These are phyloP conservation scores for Kwoniella sp. DNA, from an alignment of 768 basidiomycete genomes.

Conservation along the genomic window DNA sequence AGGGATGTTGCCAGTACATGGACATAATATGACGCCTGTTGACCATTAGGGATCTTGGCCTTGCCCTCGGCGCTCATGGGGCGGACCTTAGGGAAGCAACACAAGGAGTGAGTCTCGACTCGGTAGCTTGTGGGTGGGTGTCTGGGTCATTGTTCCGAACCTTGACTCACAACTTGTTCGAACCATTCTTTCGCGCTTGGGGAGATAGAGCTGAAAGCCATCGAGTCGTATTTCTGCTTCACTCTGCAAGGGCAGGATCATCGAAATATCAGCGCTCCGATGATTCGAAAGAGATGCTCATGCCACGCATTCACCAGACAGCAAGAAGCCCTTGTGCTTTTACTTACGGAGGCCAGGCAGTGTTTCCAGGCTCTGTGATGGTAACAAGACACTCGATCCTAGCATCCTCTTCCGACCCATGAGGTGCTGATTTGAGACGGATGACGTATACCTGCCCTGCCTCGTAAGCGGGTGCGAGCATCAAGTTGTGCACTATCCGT, in stretches of 20 bases:
- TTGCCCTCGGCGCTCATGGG: not conserved
- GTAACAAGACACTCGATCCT: not conserved
- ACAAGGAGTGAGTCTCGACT: too few species aligned
- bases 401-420: not conserved
- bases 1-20: not conserved
- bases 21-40: not conserved
- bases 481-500: not conserved
- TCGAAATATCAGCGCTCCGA: too few species aligned
- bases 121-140: too few species aligned
- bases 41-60: not conserved
- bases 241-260: too few species aligned
- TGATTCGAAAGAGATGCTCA: too few species aligned
- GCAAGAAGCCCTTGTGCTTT: too few species aligned
- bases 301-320: too few species aligned
- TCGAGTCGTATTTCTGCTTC: not conserved
- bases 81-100: too few species aligned
- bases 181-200: not conserved
- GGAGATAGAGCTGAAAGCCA: not conserved
- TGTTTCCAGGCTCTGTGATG: not conserved
- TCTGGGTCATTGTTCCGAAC: too few species aligned
- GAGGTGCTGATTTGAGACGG: not conserved
- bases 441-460: not conserved
- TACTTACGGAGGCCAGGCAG: not conserved
- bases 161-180: not conserved
- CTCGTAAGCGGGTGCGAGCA: not conserved